These are phyloP conservation scores for Fonsecaea erecta DNA, from an alignment of 2,329 filamentous ascomycete species.

Conservation along the genomic window DNA sequence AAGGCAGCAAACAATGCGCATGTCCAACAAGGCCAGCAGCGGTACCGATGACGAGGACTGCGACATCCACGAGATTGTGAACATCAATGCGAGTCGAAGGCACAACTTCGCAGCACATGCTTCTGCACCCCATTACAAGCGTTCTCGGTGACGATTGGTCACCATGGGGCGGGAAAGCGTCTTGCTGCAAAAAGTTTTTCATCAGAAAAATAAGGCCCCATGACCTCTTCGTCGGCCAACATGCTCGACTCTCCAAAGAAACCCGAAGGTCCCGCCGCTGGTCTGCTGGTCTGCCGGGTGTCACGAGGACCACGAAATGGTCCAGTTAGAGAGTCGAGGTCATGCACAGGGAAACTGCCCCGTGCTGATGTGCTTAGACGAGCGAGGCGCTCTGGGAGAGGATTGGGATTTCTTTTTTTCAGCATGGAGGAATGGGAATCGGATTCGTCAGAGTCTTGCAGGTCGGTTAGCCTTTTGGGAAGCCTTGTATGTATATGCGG, in stretches of 20 bases:
- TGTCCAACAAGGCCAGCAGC: slow-evolving; percentile 39
- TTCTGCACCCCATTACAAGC: slow-evolving; percentile 26
- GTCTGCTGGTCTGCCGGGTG: background rate
- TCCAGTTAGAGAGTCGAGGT: slow-evolving; percentile 6
- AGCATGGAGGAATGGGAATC: slow-evolving; percentile 1
- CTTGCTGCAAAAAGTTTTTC: background rate
- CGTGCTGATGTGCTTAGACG: background rate
- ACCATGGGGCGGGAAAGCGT: slow-evolving; percentile 5
- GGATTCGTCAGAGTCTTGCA: slow-evolving; percentile 8
- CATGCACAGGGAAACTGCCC: slow-evolving; percentile 4
- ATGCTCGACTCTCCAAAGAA: slow-evolving; percentile 1
- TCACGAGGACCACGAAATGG: background rate
- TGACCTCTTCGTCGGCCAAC: background rate
- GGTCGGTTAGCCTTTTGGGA: slow-evolving; percentile 2
- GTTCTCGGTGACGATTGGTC: slow-evolving; percentile 21
- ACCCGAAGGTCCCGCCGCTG: background rate
- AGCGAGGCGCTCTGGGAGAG: background rate
- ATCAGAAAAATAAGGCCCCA: slow-evolving; percentile 3
- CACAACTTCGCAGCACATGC: slow-evolving; percentile 17
- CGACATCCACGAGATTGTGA: slow-evolving; percentile 37
- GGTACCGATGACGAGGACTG: slow-evolving; percentile 28
- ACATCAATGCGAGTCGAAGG: slow-evolving; percentile 31
- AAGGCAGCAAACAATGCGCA: slow-evolving; percentile 52
- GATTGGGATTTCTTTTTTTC: background rate
- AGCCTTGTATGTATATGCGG: slow-evolving; percentile 17